phyloP scores from a whole-genome alignment of 2,329 filamentous ascomycete species.

The Thyridium curvatum region DNA sequence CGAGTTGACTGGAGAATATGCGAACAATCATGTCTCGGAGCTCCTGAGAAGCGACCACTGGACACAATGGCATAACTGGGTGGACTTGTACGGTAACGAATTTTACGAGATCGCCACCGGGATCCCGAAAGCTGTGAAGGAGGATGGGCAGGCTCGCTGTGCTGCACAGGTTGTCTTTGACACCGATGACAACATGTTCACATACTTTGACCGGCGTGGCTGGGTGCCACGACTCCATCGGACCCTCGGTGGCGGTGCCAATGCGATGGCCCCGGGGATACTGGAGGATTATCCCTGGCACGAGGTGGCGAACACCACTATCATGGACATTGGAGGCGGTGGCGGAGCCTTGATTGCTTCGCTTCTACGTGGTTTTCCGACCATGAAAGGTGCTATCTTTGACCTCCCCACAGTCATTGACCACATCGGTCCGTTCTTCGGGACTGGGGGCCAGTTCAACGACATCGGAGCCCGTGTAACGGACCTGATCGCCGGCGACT shows the following conservation, averaged over 20 bases:
- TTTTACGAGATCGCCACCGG: conserved; percentile 36
- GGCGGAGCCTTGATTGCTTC: conserved; percentile 27
- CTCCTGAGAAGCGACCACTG: conserved; percentile 29
- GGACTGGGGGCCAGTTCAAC: conserved; percentile 17
- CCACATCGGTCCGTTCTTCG: conserved; percentile 17
- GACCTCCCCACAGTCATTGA: conserved; percentile 28
- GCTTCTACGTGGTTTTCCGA: conserved; percentile 20
- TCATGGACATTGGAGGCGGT: conserved; percentile 34
- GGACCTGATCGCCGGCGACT: conserved; percentile 28
- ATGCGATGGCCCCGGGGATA: conserved; percentile 29
- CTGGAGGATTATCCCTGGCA: conserved; percentile 33
- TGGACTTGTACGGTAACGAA: conserved; percentile 32
- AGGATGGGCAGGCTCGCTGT: conserved; percentile 14
- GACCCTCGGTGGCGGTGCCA: conserved; percentile 28
- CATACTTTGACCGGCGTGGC: conserved; percentile 25
- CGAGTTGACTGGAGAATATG: conserved; percentile 15
- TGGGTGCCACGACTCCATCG: conserved; percentile 25
- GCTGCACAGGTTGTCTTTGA: conserved; percentile 32
- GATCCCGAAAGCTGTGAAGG: conserved; percentile 22
- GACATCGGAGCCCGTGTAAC: conserved; percentile 23
- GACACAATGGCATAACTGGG: conserved; percentile 38
- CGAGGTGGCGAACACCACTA: conserved; percentile 20
- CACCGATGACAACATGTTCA: conserved; percentile 32
- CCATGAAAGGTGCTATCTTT: conserved; percentile 25
- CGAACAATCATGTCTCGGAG: conserved; percentile 25